phyloP scores from a whole-genome alignment of 805 yeast genomes.

The Saturnispora diversa region DNA sequence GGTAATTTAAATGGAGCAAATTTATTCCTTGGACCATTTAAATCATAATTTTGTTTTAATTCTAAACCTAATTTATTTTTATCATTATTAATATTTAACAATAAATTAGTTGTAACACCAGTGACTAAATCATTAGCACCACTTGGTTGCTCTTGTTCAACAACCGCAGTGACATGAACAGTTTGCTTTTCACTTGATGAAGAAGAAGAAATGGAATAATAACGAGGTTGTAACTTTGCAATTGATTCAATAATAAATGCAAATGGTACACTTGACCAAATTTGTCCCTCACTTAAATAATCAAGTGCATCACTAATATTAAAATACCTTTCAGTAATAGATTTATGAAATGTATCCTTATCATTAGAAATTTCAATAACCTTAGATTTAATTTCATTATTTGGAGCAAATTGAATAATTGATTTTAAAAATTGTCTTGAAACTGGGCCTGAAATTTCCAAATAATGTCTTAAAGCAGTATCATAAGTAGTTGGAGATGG shows the following conservation, averaged over 20 bases:
- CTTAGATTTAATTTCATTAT: conserved; percentile 35
- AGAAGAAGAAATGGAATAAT: conserved; percentile 88
- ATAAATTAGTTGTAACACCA: conserved; percentile 59
- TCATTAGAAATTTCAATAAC: conserved; percentile 45
- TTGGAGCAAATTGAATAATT: conserved; percentile 12
- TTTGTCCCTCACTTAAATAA: conserved; percentile 38
- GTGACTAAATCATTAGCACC: conserved; percentile 82
- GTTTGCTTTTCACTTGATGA: conserved; percentile 54
- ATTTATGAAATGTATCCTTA: conserved; percentile 52
- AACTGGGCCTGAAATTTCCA: conserved; percentile 81
- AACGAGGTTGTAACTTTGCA: conserved; percentile 77
- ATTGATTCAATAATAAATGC: conserved; percentile 71
- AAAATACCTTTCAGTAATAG: conserved; percentile 47
- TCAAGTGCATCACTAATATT: conserved; percentile 69
- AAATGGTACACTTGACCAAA: conserved; percentile 52
- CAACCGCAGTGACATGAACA: conserved; percentile 81
- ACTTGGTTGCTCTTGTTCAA: conserved; percentile 41
- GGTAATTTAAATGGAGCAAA: conserved; percentile 48
- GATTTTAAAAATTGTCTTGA: conserved; percentile 61
- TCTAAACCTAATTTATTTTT: conserved; percentile 39
- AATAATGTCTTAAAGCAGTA: conserved; percentile 66
- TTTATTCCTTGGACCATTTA: conserved; percentile 73
- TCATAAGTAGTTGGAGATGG: conserved; percentile 74
- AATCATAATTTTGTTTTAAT: conserved; percentile 53
- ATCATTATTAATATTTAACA: conserved; percentile 40